Base-by-base conservation (phyloP, 2,329 filamentous ascomycete genomes). In the Graphilbum fragrans region DNA sequence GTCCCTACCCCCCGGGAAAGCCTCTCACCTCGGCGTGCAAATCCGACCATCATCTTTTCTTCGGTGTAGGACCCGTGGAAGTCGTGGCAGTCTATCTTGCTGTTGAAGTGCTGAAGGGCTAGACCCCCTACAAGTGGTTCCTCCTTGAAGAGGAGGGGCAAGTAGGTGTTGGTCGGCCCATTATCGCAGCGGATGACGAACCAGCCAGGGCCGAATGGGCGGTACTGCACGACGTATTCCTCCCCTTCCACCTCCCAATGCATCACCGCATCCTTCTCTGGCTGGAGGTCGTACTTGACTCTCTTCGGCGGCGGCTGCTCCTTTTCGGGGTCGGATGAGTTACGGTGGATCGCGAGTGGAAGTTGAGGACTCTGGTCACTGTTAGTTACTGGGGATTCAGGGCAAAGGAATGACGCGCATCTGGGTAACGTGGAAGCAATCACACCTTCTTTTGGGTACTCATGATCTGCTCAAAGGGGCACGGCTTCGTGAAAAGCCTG, bases 161-260 rank as follows among this genome's bases (percentile, higher is more conserved):
- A 4, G 18, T n/a, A 31, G 11, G 29, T 12, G 11, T 42, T 11
- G 9, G 17, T 8, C 14, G 9, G 20, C 14, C 38, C 42, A 9
- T 35, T 41, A 6, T 20, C 4, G 23, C 41, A 45, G 22, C 45
- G 42, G 16, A 47, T 32, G 14, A 45, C 41, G 17, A 45, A 47
- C 43, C 43, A 47, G 14, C 45, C 45, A 4, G 33, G 29, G 16
- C 42, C 45, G 14, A 45, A 39, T 2, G 32, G 35, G 4, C 16
- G 19, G 35, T 47, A 45, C 21, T 32, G 23, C 17, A 47, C 43
- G 10, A 47, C 11, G 22, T 38, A 45, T 4, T 45, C 45, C 2
- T 17, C 21, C 5, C 38, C 41, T 3, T 41, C 40, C 10, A 43
- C 38, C 23, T 47, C 41, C 45, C 37, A 47, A 9, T 20, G 22